Percentiles rank a stretch among this genome's conserved stretches.
Evolutionary conservation across 306 rosid genomes (phyloP).

Genomic region (Lotus japonicus): DNA sequence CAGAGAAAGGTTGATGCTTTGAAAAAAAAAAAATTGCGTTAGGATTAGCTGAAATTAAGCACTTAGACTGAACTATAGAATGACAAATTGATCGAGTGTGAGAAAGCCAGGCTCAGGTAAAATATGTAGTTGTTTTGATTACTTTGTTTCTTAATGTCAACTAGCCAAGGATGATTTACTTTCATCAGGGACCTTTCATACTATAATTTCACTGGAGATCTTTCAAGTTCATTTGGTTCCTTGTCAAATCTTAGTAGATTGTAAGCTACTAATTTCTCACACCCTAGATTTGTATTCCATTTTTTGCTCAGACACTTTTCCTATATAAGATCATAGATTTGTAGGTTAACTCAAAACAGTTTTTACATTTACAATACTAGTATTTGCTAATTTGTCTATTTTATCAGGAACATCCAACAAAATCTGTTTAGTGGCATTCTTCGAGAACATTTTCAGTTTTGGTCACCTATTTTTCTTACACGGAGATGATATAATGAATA

Average conservation of each 20-base stretch:
- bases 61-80: no score
- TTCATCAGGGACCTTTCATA: conserved; percentile 75
- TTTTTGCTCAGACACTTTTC: background rate
- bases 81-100: no score
- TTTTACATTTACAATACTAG: background rate
- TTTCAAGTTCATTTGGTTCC: conserved; percentile 88
- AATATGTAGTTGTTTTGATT: background rate
- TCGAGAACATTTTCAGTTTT: conserved; percentile 67
- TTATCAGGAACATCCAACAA: conserved; percentile 68
- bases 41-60: no score
- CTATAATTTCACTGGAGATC: conserved; percentile 79
- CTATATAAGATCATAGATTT: conserved; percentile 41
- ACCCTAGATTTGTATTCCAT: background rate
- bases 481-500: background rate
- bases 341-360: conserved; percentile 34
- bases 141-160: background rate
- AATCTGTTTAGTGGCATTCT: conserved; percentile 84
- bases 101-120: background rate
- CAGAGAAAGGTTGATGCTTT: background rate
- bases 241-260: conserved; percentile 51
- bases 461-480: no score
- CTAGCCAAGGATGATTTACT: conserved; percentile 8
- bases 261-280: conserved; percentile 39
- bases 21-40: no score
- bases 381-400: conserved; percentile 20